Evolutionary conservation across 2,329 filamentous ascomycete genomes (phyloP).

Genomic region (Exserohilum rostratum): DNA sequence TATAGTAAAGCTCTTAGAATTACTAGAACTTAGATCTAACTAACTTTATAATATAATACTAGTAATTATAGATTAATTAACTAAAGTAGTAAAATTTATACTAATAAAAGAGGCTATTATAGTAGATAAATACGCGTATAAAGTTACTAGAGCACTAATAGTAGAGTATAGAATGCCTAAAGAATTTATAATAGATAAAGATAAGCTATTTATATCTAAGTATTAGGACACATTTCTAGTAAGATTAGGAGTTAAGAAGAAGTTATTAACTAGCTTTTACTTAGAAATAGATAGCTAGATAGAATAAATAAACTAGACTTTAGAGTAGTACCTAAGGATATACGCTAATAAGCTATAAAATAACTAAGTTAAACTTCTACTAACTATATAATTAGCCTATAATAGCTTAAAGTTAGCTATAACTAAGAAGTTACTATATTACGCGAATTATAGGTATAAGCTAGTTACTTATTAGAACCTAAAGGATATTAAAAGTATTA

Average conservation of each 20-base stretch:
- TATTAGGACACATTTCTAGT: neutral
- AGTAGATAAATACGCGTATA: too few species aligned
- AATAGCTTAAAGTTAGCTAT: neutral
- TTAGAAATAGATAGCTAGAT: neutral
- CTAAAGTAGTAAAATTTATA: too few species aligned
- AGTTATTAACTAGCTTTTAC: neutral
- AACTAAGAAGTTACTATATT: neutral
- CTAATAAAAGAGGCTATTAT: too few species aligned
- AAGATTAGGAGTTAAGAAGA: neutral
- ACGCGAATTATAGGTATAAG: neutral
- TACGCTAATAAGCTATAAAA: neutral
- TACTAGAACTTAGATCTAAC: neutral
- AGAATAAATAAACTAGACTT: neutral
- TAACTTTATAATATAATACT: neutral
- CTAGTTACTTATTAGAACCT: neutral
- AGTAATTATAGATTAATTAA: too few species aligned
- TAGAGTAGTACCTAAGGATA: neutral
- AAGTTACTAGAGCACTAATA: neutral
- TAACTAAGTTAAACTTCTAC: neutral
- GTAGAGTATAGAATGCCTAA: neutral
- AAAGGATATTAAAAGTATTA: too few species aligned
- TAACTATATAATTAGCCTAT: neutral
- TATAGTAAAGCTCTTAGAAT: neutral
- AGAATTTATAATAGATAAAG: neutral
- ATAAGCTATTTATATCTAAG: conserved; percentile 1